A percentile compares a stretch with the other conserved stretches of the same genome.
Evolutionary conservation across 176 grass and related monocot species (phyloP).

Genomic region (Aegilops sharonensis): DNA sequence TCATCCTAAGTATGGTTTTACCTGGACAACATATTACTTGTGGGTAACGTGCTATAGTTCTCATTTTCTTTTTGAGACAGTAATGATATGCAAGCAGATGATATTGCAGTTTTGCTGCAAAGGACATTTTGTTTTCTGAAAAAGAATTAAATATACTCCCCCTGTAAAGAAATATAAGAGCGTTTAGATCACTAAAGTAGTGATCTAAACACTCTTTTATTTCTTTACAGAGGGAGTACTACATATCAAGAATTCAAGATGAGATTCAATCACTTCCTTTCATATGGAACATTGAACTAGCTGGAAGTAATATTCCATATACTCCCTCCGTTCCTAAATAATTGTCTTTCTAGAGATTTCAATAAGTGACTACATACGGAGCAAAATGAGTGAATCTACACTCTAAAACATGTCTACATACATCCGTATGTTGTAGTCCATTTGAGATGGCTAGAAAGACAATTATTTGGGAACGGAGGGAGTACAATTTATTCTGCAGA

Average conservation of each 20-base stretch:
- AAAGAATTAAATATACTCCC: background rate
- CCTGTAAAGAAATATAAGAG: too few species aligned
- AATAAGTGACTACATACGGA: too few species aligned
- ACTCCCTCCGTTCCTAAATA: too few species aligned
- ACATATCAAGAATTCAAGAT: background rate
- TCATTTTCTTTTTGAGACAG: background rate
- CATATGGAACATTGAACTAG: background rate
- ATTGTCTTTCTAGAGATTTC: too few species aligned
- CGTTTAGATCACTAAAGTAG: too few species aligned
- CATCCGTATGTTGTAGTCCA: too few species aligned
- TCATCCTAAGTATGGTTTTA: background rate
- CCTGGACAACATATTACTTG: background rate
- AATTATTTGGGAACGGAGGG: too few species aligned
- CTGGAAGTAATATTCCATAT: background rate
- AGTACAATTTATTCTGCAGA: background rate
- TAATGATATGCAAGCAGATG: background rate
- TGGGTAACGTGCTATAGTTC: background rate
- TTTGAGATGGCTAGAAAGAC: too few species aligned
- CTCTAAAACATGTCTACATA: too few species aligned
- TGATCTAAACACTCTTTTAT: too few species aligned
- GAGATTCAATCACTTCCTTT: background rate
- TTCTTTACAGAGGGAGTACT: too few species aligned
- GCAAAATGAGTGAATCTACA: too few species aligned
- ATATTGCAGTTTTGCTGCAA: background rate
- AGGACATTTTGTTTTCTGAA: background rate